Percentiles rank a stretch among this genome's conserved stretches.
Evolutionary conservation across 139 green algal species (phyloP).

Genomic region (Pseudopediastrum boryanum): DNA sequence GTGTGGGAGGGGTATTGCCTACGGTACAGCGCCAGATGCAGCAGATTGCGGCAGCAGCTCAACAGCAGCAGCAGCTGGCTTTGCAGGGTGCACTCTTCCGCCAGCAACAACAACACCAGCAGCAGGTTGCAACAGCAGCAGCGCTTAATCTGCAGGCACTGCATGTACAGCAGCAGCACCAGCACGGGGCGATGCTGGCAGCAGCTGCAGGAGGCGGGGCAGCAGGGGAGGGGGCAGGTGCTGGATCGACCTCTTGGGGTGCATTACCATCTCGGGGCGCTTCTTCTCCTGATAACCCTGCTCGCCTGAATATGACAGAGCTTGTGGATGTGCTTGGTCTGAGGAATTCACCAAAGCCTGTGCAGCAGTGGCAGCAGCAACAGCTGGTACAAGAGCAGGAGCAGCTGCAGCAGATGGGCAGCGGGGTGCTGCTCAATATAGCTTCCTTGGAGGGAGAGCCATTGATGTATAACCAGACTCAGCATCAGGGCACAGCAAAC

Average conservation of each 20-base stretch:
- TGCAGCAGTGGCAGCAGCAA: not conserved
- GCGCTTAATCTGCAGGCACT: not conserved
- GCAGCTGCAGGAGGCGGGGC: too few species aligned
- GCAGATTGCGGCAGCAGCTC: not conserved
- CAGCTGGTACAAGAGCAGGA: slow-evolving; percentile 8
- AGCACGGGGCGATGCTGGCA: not conserved
- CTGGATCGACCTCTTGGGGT: not conserved
- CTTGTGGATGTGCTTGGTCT: slow-evolving; percentile 18
- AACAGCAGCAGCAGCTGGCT: not conserved
- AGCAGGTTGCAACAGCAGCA: slow-evolving; percentile 13
- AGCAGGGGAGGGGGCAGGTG: too few species aligned
- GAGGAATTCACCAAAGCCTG: slow-evolving; percentile 2
- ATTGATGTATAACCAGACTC: too few species aligned
- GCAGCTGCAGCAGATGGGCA: not conserved
- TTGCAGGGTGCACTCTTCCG: not conserved
- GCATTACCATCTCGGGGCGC: not conserved
- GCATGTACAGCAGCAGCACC: slow-evolving; percentile 13
- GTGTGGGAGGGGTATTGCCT: slow-evolving; percentile 6
- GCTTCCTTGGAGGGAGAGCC: too few species aligned
- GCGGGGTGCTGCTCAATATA: too few species aligned
- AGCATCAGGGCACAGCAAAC: too few species aligned
- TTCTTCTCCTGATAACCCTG: not conserved
- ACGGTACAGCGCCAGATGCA: slow-evolving; percentile 7
- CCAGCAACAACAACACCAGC: not conserved
- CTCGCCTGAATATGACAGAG: slow-evolving; percentile 21